Evolutionary conservation across 2,329 filamentous ascomycete species (phyloP).

Genomic region (Alternaria dauci): DNA sequence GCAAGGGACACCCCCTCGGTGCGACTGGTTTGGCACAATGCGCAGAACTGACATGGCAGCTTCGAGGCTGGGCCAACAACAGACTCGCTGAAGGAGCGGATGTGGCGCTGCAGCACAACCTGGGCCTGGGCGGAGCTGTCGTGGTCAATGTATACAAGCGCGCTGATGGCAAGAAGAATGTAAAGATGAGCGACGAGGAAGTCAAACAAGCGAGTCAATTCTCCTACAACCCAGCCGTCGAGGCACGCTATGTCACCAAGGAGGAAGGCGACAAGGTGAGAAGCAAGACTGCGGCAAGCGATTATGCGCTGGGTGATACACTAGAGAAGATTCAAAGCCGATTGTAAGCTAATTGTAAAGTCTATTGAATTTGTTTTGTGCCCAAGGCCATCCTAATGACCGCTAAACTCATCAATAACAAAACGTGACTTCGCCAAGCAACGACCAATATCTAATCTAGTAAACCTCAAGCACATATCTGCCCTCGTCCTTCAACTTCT

Average conservation of each 20-base stretch:
- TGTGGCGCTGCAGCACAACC: slow-evolving; percentile 86
- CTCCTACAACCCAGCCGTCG: slow-evolving; percentile 90
- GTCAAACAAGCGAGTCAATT: slow-evolving; percentile 73
- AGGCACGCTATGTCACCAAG: slow-evolving; percentile 85
- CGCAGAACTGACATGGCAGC: slow-evolving; percentile 92
- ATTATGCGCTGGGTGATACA: slow-evolving; percentile 81
- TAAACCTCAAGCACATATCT: slow-evolving; percentile 98
- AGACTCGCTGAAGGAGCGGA: slow-evolving; percentile 72
- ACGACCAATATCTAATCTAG: slow-evolving; percentile 56
- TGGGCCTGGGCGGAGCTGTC: slow-evolving; percentile 87
- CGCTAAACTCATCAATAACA: no score
- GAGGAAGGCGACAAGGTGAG: slow-evolving; percentile 74
- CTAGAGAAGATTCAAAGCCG: slow-evolving; percentile 74
- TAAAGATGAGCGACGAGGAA: slow-evolving; percentile 66
- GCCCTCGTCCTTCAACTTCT: slow-evolving; percentile 92
- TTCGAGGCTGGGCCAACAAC: slow-evolving; percentile 96
- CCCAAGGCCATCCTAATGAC: no score
- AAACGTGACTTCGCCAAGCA: no score
- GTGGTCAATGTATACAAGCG: slow-evolving; percentile 90
- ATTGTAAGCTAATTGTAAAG: slow-evolving; percentile 56
- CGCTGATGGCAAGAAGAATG: slow-evolving; percentile 74
- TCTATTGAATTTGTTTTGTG: no score
- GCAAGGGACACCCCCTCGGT: slow-evolving; percentile 92
- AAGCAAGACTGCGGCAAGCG: slow-evolving; percentile 69
- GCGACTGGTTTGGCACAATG: slow-evolving; percentile 93